Percentiles rank a stretch among this genome's conserved stretches.
phyloP scores from a whole-genome alignment of 495 filamentous ascomycete genomes.

The Pyrenopolyporus hunteri region DNA sequence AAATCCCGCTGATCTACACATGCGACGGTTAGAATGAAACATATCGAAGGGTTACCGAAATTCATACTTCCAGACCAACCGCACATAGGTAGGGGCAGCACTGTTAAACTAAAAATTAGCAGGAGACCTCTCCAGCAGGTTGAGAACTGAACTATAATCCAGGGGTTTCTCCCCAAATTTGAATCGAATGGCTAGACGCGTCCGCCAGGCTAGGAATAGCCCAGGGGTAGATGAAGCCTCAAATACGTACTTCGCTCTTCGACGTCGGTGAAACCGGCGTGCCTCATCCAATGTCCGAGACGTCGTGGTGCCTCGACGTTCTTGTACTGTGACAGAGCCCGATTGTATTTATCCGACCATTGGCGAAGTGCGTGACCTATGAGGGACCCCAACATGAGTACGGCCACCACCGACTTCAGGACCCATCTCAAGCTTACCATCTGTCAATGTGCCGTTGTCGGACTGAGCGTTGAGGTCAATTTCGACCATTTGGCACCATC shows the following conservation, averaged over 20 bases:
- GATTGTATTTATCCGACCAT: slow-evolving; percentile 74
- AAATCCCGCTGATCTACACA: slow-evolving; percentile 64
- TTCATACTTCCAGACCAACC: slow-evolving; percentile 73
- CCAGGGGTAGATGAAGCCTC: slow-evolving; percentile 5
- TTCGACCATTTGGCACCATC: slow-evolving; percentile 93
- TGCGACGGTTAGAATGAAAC: slow-evolving; percentile 11
- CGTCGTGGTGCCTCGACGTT: slow-evolving; percentile 72
- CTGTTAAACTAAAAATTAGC: slow-evolving; percentile 22
- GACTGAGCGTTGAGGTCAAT: slow-evolving; percentile 88
- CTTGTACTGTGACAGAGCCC: slow-evolving; percentile 69
- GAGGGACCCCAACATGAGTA: slow-evolving; percentile 8
- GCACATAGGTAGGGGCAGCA: slow-evolving; percentile 76
- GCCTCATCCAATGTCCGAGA: slow-evolving; percentile 65
- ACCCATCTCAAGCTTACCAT: slow-evolving; percentile 47
- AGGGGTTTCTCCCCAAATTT: not conserved
- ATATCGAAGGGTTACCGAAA: not conserved
- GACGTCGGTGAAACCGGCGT: slow-evolving; percentile 76
- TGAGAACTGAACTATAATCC: not conserved
- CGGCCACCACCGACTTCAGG: not conserved
- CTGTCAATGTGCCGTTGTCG: slow-evolving; percentile 81
- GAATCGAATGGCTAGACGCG: not conserved
- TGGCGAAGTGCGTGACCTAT: slow-evolving; percentile 70
- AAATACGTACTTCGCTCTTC: slow-evolving; percentile 54
- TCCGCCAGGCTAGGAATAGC: not conserved
- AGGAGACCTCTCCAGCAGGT: not conserved